A percentile compares a stretch with the other conserved stretches of the same genome.
These are phyloP conservation scores for Dryas drummondii DNA, from an alignment of 306 rosid species.

Conservation along the genomic window DNA sequence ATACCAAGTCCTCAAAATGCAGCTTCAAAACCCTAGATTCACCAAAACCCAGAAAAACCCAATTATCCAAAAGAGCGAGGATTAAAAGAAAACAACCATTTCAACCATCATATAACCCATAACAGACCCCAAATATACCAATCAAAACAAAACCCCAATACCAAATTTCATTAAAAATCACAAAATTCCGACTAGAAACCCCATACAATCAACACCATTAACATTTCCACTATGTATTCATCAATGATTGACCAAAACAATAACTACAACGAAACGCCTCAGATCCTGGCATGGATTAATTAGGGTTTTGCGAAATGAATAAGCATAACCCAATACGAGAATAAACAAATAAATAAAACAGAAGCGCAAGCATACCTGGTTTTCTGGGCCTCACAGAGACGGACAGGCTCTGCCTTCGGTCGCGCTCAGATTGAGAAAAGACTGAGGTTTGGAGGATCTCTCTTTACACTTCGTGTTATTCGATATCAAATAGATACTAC, in stretches of 20 bases:
- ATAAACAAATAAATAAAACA: slow-evolving; percentile 26
- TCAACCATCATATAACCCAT: background rate
- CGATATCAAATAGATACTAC: background rate
- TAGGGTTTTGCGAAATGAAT: slow-evolving; percentile 41
- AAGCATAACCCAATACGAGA: background rate
- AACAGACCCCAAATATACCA: slow-evolving; percentile 7
- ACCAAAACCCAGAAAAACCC: slow-evolving; percentile 21
- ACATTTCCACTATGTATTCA: background rate
- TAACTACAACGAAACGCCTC: background rate
- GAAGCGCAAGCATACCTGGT: slow-evolving; percentile 40
- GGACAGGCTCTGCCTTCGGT: slow-evolving; percentile 9
- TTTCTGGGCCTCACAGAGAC: slow-evolving; percentile 24
- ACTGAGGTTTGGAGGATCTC: slow-evolving; percentile 3
- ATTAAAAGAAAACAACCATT: background rate
- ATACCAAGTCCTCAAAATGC: slow-evolving; percentile 36
- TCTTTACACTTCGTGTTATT: background rate
- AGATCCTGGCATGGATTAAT: slow-evolving; percentile 30
- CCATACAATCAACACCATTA: background rate
- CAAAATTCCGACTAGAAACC: slow-evolving; percentile 9
- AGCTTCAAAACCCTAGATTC: slow-evolving; percentile 54
- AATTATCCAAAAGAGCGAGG: background rate
- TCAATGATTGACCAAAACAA: background rate
- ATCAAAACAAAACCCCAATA: slow-evolving; percentile 15
- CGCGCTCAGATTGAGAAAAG: slow-evolving; percentile 28
- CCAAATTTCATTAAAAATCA: slow-evolving; percentile 12